These are phyloP conservation scores for Cryptococcus sp. DNA, from an alignment of 1,284 basidiomycete species.

Conservation along the genomic window DNA sequence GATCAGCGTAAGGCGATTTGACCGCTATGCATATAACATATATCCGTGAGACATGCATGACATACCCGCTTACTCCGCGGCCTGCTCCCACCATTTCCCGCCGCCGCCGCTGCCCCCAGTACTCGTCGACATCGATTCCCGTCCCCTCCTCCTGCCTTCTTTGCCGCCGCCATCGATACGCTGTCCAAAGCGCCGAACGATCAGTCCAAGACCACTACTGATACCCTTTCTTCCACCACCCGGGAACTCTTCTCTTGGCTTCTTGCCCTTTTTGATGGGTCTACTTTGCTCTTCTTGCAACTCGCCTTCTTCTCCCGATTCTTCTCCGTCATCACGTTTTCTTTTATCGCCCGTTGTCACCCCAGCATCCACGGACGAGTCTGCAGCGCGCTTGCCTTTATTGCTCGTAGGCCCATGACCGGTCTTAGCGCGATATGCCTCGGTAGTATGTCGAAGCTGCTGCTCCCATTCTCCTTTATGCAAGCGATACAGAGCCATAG, in stretches of 20 bases:
- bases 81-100: constrained; percentile 17
- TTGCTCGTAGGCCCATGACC: constrained; percentile 17
- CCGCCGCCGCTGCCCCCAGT: not conserved
- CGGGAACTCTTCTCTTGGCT: constrained; percentile 48
- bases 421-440: constrained; percentile 44
- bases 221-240: constrained; percentile 67
- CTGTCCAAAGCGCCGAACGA: constrained; percentile 55
- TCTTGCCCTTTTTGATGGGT: constrained; percentile 28
- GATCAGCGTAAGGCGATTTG: not conserved
- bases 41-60: not conserved
- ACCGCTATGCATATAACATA: not conserved
- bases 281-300: constrained; percentile 25
- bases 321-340: constrained; percentile 24
- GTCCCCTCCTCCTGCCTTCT: constrained; percentile 7
- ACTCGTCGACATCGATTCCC: not conserved
- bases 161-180: constrained; percentile 26
- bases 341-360: constrained; percentile 18
- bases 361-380: constrained; percentile 3
- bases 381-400: constrained; percentile 14
- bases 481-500: constrained; percentile 92
- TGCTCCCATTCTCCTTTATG: constrained; percentile 83
- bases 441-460: constrained; percentile 45
- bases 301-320: constrained; percentile 37
- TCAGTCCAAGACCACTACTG: constrained; percentile 69
- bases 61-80: not conserved